phyloP scores from a whole-genome alignment of 352 stramenopile species.

The Phytophthora idaei region DNA sequence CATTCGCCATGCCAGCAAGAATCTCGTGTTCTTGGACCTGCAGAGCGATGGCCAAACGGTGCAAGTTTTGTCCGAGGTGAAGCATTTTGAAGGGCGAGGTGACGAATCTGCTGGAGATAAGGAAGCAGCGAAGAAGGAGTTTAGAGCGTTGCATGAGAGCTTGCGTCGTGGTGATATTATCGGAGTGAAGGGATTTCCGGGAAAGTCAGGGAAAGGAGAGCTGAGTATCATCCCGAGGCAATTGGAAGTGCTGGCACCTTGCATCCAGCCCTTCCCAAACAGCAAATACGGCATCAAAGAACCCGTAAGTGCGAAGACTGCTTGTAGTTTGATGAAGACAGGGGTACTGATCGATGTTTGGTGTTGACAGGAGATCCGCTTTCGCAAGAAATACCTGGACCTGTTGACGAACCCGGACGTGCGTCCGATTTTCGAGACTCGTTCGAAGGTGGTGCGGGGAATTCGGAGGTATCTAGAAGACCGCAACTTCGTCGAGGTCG shows the following conservation, averaged over 20 bases:
- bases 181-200: conserved; percentile 75
- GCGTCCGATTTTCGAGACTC: conserved; percentile 93
- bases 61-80: conserved; percentile 80
- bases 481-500: conserved; percentile 85
- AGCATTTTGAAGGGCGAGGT: conserved; percentile 64
- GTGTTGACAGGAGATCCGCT: conserved; percentile 96
- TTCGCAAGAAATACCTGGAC: conserved; percentile 98
- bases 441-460: conserved; percentile 81
- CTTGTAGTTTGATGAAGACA: not conserved
- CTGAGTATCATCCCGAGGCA: conserved; percentile 85
- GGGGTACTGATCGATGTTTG: conserved; percentile 31
- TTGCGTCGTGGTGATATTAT: conserved; percentile 84
- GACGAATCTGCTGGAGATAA: conserved; percentile 28
- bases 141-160: conserved; percentile 67
- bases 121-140: conserved; percentile 53
- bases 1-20: conserved; percentile 83
- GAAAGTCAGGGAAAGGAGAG: conserved; percentile 84
- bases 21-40: conserved; percentile 83
- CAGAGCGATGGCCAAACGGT: conserved; percentile 67
- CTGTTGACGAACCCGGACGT: conserved; percentile 96
- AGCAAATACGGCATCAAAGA: conserved; percentile 96
- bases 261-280: conserved; percentile 87
- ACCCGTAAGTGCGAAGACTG: conserved; percentile 42
- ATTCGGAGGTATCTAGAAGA: conserved; percentile 77
- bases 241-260: conserved; percentile 95